A percentile compares a stretch with the other conserved stretches of the same genome.
phyloP scores from a whole-genome alignment of 2,329 filamentous ascomycete species.

The Penicillium aurantiogriseum region DNA sequence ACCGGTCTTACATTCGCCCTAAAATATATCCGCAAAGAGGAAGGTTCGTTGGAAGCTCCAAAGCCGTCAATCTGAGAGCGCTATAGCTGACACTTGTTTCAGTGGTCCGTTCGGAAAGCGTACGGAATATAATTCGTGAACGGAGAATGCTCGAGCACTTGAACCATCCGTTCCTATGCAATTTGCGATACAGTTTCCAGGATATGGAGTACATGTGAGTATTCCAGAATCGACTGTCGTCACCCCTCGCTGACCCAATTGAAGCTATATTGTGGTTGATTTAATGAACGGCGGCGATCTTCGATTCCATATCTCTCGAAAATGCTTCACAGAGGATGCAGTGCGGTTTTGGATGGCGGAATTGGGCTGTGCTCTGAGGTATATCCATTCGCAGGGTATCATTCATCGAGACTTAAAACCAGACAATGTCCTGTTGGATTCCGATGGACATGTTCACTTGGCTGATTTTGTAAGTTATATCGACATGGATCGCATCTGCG shows the following conservation, averaged over 20 bases:
- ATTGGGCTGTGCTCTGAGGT: slow-evolving; percentile 83
- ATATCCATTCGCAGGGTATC: slow-evolving; percentile 81
- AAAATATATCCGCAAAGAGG: slow-evolving; percentile 98
- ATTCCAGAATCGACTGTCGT: background rate
- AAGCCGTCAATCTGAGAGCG: background rate
- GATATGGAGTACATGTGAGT: slow-evolving; percentile 96
- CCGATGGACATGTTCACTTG: slow-evolving; percentile 90
- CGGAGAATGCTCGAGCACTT: slow-evolving; percentile 96
- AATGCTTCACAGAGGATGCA: slow-evolving; percentile 96
- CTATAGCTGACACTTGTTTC: slow-evolving; percentile 25
- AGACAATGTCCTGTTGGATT: slow-evolving; percentile 84
- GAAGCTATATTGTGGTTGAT: slow-evolving; percentile 87
- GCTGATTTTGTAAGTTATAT: slow-evolving; percentile 80
- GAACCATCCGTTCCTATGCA: slow-evolving; percentile 97
- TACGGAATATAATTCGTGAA: slow-evolving; percentile 96
- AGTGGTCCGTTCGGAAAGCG: slow-evolving; percentile 97
- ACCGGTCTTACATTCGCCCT: slow-evolving; percentile 90
- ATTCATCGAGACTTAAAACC: slow-evolving; percentile 91
- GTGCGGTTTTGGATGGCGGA: slow-evolving; percentile 97
- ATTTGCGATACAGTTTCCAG: slow-evolving; percentile 97
- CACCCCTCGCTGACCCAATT: slow-evolving; percentile 24
- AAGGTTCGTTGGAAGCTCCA: slow-evolving; percentile 54
- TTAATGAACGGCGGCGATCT: slow-evolving; percentile 97
- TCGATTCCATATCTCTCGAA: slow-evolving; percentile 95
- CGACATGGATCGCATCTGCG: background rate